Base-by-base conservation (phyloP, 176 grass and related monocot genomes). In the Aegilops longissima region DNA sequence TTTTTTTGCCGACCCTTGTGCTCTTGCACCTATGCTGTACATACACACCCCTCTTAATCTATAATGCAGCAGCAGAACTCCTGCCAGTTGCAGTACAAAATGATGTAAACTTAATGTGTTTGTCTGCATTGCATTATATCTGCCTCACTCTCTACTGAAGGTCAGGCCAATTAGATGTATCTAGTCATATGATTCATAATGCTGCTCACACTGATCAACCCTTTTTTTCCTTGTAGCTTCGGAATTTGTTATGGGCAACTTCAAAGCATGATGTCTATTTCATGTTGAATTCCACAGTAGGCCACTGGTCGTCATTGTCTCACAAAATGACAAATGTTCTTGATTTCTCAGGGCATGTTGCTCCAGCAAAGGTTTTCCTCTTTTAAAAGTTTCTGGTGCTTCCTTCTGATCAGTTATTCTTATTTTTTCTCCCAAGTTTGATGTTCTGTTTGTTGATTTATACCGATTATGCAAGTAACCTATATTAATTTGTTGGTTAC, bases 211-310 rank as follows among this genome's bases (percentile, higher is more conserved):
- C 85, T 77, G 76, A 91, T 12, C 18, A 81, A 69, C 18, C 76
- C 5, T 82, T 87, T 82, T 73, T 75, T 58, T 58, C 18, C 2
- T 56, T 95, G 64, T 81, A 98, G 96, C 84, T 98, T 59, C 93
- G 96, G 79, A 98, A 98, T 90, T 89, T 98, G 76, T 52, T 98
- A 72, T 98, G 96, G 96, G 91, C 95, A 82, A 93, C 93, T 33
- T 98, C 93, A 18, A 98, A 95, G 80, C 93, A 98, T 90, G 95
- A 98, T 84, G 93, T 94, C 17, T 98, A 98, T 84, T 91, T 94
- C 83, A 94, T 98, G 91, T 98, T 93, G 71, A 82, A 94, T 76
- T 84, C 84, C 44, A 92, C 93, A 76, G 82, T 98, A 73, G 68
- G 83, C 74, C 96, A 98, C 90, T 98, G 93, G 93, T 98, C 96